A percentile compares a stretch with the other conserved stretches of the same genome.
Conservation (phyloP, 2,329 filamentous ascomycete genomes). For the Golovinomyces cichoracearum region DNA sequence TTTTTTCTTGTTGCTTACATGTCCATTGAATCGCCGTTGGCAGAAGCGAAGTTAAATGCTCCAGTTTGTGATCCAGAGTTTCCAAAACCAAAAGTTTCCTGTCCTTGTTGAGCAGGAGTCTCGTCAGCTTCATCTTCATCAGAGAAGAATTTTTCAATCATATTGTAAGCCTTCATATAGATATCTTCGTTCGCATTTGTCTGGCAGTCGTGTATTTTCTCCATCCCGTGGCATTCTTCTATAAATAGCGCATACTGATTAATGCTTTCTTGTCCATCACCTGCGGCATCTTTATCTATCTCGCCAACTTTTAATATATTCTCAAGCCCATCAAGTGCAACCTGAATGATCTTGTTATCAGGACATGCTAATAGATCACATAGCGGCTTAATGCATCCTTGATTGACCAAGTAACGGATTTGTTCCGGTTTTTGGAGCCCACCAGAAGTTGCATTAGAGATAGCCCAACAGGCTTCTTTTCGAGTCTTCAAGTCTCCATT, state of each 20-base stretch:
- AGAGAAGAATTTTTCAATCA: constrained; percentile 99
- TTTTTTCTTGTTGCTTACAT: constrained; percentile 25
- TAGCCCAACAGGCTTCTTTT: constrained; percentile 98
- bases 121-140: constrained; percentile 62
- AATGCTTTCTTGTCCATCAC: constrained; percentile 49
- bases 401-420: constrained; percentile 77
- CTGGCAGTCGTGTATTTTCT: constrained; percentile 99
- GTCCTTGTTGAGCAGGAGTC: constrained; percentile 39
- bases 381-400: constrained; percentile 90
- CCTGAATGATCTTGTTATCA: constrained; percentile 99
- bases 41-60: constrained; percentile 85
- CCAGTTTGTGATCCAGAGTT: constrained; percentile 41
- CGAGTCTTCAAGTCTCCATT: constrained; percentile 97
- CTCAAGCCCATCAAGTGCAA: constrained; percentile 88
- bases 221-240: constrained; percentile 96
- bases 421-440: constrained; percentile 97
- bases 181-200: constrained; percentile 99
- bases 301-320: constrained; percentile 99
- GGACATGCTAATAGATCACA: constrained; percentile 89
- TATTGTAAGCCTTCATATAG: constrained; percentile 99
- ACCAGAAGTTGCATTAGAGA: constrained; percentile 92
- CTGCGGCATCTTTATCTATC: constrained; percentile 79
- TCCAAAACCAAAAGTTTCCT: constrained; percentile 58
- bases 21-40: constrained; percentile 47
- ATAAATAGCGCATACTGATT: constrained; percentile 97